phyloP scores from a whole-genome alignment of 2,329 filamentous ascomycete species.

The Ceratocystis colombiana region DNA sequence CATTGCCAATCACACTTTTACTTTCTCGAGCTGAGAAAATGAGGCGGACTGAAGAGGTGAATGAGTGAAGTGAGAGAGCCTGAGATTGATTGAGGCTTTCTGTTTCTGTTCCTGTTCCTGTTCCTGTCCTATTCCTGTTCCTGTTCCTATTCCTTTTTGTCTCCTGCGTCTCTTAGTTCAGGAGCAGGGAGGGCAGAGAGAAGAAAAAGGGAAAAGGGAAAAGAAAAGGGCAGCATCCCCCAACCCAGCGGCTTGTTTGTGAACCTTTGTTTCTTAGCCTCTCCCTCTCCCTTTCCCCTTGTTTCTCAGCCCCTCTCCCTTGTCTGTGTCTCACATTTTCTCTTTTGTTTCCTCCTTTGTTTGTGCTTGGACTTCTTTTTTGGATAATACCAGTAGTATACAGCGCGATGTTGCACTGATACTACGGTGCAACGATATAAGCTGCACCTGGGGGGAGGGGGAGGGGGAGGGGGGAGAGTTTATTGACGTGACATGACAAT shows the following conservation, averaged over 20 bases:
- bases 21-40: slow-evolving; percentile 9
- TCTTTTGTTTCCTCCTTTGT: slow-evolving; percentile 6
- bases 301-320: not conserved
- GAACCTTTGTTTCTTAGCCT: slow-evolving; percentile 5
- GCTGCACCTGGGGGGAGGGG: not conserved
- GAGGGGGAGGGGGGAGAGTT: not conserved
- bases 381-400: not conserved
- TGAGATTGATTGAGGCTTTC: not conserved
- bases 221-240: too few species aligned
- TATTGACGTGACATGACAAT: slow-evolving; percentile 12
- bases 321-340: not conserved
- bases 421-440: not conserved
- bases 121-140: too few species aligned
- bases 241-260: too few species aligned
- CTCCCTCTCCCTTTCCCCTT: not conserved
- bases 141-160: too few species aligned
- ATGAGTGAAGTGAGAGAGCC: not conserved
- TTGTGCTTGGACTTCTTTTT: slow-evolving; percentile 4
- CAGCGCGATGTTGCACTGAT: not conserved
- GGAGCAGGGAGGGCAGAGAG: too few species aligned
- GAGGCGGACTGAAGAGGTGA: not conserved
- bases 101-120: too few species aligned
- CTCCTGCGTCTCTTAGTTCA: too few species aligned
- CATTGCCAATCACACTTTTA: slow-evolving; percentile 12
- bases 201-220: not conserved